Evolutionary conservation across 192 early-diverging fungal genomes (phyloP).

Genomic region (Powellomyces hirtus): DNA sequence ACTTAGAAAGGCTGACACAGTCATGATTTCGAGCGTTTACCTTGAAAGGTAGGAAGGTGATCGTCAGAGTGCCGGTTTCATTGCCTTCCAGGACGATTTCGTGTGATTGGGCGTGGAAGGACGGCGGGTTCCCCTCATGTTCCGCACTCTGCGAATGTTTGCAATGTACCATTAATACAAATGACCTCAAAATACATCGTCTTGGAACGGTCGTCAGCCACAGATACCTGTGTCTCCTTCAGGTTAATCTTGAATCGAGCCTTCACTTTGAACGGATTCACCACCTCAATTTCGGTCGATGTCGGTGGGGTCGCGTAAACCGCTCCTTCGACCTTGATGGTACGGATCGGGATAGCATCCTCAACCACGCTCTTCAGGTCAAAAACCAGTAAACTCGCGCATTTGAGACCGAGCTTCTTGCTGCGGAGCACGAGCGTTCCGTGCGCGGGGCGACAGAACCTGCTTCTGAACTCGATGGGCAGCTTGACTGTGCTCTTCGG

Average conservation of each 20-base stretch:
- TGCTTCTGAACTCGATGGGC: conserved; percentile 36
- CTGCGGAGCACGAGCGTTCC: conserved; percentile 35
- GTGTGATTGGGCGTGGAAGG: conserved; percentile 28
- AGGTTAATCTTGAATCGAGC: conserved; percentile 40
- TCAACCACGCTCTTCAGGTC: conserved; percentile 34
- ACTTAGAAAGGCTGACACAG: not conserved
- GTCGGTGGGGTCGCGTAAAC: conserved; percentile 45
- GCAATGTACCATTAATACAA: not conserved
- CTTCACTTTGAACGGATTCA: conserved; percentile 37
- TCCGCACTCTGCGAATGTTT: not conserved
- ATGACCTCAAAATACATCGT: conserved; percentile 8
- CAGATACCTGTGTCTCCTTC: conserved; percentile 29
- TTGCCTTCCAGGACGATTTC: conserved; percentile 29
- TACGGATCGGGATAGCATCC: conserved; percentile 18
- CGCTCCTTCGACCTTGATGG: conserved; percentile 31
- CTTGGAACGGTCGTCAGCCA: not conserved
- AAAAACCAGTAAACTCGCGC: conserved; percentile 41
- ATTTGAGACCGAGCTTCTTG: conserved; percentile 45
- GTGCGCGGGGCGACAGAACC: conserved; percentile 31
- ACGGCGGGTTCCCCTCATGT: conserved; percentile 25
- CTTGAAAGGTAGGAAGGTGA: conserved; percentile 49
- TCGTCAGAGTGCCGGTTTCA: conserved; percentile 19
- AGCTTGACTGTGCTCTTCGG: conserved; percentile 25
- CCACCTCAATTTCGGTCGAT: conserved; percentile 30
- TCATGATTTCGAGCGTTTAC: conserved; percentile 22